Evolutionary conservation across 805 yeast species (phyloP).

Genomic region (Metschnikowia proteae): DNA sequence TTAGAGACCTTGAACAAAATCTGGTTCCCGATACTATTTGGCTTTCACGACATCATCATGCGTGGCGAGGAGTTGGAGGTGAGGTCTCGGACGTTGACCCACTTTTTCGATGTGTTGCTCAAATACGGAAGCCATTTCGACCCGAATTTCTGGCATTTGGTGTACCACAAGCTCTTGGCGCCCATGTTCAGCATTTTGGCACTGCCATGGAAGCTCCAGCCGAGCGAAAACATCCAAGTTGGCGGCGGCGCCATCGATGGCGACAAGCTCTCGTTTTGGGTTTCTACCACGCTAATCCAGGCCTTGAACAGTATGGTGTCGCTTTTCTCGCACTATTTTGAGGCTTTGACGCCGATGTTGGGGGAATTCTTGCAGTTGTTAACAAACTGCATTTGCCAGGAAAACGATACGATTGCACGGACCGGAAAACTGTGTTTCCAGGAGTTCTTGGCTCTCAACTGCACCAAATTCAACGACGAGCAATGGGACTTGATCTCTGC

Average conservation of each 20-base stretch:
- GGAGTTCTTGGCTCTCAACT: constrained; percentile 73
- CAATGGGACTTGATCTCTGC: constrained; percentile 75
- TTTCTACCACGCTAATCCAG: constrained; percentile 93
- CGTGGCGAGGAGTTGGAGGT: constrained; percentile 92
- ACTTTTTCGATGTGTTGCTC: constrained; percentile 75
- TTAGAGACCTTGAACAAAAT: constrained; percentile 46
- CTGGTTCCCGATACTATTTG: constrained; percentile 85
- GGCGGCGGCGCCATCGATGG: constrained; percentile 36
- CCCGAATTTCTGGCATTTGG: constrained; percentile 73
- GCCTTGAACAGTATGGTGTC: constrained; percentile 87
- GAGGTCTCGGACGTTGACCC: constrained; percentile 80
- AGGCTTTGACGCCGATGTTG: constrained; percentile 65
- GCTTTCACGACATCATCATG: constrained; percentile 88
- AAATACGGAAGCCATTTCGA: constrained; percentile 77
- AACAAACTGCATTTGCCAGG: constrained; percentile 90
- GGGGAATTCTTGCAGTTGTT: constrained; percentile 75
- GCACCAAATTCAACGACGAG: constrained; percentile 51
- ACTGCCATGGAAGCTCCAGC: constrained; percentile 67
- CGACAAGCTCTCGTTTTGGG: constrained; percentile 92
- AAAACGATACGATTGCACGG: constrained; percentile 92
- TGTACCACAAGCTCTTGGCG: constrained; percentile 74
- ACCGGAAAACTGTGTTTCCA: constrained; percentile 90
- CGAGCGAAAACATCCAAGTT: constrained; percentile 37
- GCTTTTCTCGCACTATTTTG: constrained; percentile 78
- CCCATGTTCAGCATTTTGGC: constrained; percentile 85